Evolutionary conservation across 495 filamentous ascomycete genomes (phyloP).

Genomic region (Penicillium coprophilum): DNA sequence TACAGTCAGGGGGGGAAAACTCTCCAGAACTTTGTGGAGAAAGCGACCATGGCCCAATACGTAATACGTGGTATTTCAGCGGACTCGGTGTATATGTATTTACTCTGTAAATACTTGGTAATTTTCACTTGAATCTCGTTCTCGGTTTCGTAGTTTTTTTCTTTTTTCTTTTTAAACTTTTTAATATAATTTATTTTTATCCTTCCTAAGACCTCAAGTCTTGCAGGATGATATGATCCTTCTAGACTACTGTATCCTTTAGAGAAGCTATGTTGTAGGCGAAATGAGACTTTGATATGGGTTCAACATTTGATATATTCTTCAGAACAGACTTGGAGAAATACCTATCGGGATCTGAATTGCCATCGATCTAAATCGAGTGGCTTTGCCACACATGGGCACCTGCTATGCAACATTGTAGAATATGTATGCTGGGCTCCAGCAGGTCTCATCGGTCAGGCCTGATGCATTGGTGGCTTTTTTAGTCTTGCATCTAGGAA

Average conservation of each 20-base stretch:
- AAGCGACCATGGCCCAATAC: not conserved
- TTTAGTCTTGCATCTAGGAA: constrained; percentile 12
- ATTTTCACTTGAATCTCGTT: not conserved
- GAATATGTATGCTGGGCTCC: constrained; percentile 16
- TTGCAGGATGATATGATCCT: constrained; percentile 6
- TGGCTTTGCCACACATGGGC: constrained; percentile 27
- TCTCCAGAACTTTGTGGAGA: constrained; percentile 14
- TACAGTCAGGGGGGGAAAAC: not conserved
- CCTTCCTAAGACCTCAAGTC: constrained; percentile 13
- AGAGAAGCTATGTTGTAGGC: not conserved
- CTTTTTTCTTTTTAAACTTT: constrained; percentile 2
- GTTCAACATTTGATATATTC: no score
- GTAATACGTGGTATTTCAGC: not conserved
- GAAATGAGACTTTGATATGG: not conserved
- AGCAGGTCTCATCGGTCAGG: constrained; percentile 16
- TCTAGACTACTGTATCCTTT: constrained; percentile 11
- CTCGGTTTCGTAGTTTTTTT: not conserved
- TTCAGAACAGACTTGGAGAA: not conserved
- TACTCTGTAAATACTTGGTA: not conserved
- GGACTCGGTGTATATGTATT: not conserved
- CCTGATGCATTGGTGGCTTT: constrained; percentile 16
- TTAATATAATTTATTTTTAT: not conserved
- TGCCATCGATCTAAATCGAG: constrained; percentile 21
- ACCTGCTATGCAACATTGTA: constrained; percentile 7
- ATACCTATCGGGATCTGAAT: constrained; percentile 3